Conservation (phyloP, 2,329 filamentous ascomycete species). For the Fusarium pseudocircinatum region DNA sequence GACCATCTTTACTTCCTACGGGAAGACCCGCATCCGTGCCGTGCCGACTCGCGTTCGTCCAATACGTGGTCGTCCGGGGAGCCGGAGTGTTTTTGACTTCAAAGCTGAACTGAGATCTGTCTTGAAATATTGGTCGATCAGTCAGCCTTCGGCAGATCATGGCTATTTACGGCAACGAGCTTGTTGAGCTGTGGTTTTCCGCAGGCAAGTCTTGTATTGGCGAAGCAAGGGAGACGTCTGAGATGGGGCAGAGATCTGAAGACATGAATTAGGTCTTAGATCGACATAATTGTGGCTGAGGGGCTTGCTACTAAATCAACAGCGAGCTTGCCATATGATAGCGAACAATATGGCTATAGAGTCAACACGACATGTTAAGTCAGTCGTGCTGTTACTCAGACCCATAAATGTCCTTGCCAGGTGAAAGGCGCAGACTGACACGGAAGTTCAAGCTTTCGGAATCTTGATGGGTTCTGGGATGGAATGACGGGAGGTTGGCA, state of each 20-base stretch:
- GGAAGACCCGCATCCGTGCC: not conserved
- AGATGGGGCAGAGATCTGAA: not conserved
- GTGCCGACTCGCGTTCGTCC: too few species aligned
- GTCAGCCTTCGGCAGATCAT: not conserved
- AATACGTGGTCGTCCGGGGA: not conserved
- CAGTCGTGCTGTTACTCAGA: accelerated
- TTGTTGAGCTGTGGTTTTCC: not conserved
- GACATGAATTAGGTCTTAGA: too few species aligned
- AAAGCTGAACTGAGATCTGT: not conserved
- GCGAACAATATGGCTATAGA: not conserved
- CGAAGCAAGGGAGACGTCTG: not conserved
- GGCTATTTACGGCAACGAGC: not conserved
- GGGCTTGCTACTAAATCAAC: not conserved
- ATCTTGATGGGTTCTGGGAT: accelerated
- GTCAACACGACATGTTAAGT: accelerated
- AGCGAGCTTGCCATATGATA: accelerated
- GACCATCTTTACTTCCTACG: not conserved
- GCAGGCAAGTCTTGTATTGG: not conserved
- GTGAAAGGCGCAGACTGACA: not conserved
- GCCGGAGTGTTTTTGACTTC: not conserved
- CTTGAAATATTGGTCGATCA: not conserved
- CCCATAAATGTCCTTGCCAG: accelerated
- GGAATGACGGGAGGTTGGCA: not conserved
- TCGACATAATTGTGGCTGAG: too few species aligned
- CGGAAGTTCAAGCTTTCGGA: accelerated